A percentile compares a stretch with the other conserved stretches of the same genome.
phyloP scores from a whole-genome alignment of 768 basidiomycete genomes.

The Scleroderma citrinum region DNA sequence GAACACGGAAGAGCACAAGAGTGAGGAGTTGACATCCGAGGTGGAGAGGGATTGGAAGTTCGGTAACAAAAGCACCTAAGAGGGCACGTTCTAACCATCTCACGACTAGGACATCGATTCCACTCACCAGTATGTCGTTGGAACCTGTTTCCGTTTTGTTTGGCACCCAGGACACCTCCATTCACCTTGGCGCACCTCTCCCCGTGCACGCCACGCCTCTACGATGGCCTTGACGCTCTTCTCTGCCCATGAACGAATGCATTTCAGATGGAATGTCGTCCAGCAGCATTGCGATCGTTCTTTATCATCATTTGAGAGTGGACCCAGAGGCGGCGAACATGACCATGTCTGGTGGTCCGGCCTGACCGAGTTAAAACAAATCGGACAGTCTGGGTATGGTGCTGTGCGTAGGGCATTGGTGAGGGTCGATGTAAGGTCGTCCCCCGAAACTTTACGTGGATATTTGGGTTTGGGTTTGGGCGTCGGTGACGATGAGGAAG shows the following conservation, averaged over 20 bases:
- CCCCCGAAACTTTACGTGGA: constrained; percentile 23
- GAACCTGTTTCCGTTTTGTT: constrained; percentile 60
- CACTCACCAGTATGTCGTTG: constrained; percentile 59
- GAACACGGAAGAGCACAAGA: constrained; percentile 71
- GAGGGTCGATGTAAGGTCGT: constrained; percentile 73
- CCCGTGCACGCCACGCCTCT: constrained; percentile 69
- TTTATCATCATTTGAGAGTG: constrained; percentile 14
- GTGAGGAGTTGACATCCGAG: constrained; percentile 67
- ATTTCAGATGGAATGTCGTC: constrained; percentile 87
- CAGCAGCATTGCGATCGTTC: constrained; percentile 65
- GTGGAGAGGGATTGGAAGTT: constrained; percentile 63
- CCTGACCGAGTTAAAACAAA: constrained; percentile 76
- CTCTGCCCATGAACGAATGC: constrained; percentile 82
- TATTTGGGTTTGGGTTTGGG: constrained; percentile 7
- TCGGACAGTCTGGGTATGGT: constrained; percentile 74
- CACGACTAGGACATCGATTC: neutral
- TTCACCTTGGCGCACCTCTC: constrained; percentile 62
- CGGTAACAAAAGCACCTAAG: constrained; percentile 82
- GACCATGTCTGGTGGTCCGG: constrained; percentile 85
- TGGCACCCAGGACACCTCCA: constrained; percentile 97
- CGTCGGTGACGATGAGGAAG: neutral
- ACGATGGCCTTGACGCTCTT: constrained; percentile 70
- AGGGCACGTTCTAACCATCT: neutral
- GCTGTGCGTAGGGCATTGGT: constrained; percentile 59
- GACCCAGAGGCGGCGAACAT: constrained; percentile 52